Conservation (phyloP, 768 basidiomycete genomes). For the Albatrellus ellisii region DNA sequence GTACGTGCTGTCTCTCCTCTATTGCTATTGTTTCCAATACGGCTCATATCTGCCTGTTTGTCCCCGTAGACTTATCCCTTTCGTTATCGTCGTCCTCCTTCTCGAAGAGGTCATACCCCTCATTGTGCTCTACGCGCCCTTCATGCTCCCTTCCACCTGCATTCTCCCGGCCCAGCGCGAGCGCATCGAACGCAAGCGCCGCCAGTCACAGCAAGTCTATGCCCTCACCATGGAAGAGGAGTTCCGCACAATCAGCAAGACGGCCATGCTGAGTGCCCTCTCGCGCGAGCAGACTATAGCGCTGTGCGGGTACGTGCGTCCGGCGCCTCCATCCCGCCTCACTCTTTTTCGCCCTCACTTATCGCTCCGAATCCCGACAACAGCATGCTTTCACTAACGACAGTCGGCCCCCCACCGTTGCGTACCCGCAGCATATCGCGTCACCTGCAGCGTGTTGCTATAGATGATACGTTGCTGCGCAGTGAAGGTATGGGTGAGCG, state of each 20-base stretch:
- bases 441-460: conserved; percentile 27
- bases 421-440: conserved; percentile 23
- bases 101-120: conserved; percentile 77
- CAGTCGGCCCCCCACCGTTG: conserved; percentile 25
- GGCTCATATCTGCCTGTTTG: conserved; percentile 1
- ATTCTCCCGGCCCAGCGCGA: conserved; percentile 69
- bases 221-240: conserved; percentile 12
- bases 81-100: conserved; percentile 57
- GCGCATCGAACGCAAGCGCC: conserved; percentile 42
- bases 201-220: conserved; percentile 26
- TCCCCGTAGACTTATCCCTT: conserved; percentile 56
- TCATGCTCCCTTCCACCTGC: conserved; percentile 78
- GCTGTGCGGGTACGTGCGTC: conserved; percentile 42
- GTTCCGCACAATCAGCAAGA: conserved; percentile 18
- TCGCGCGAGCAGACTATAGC: conserved; percentile 22
- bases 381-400: conserved; percentile 26
- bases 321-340: too few relatives aligned
- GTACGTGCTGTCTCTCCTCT: conserved; percentile 24
- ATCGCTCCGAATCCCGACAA: background rate
- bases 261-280: conserved; percentile 22
- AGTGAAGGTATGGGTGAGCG: conserved; percentile 30
- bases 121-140: conserved; percentile 75
- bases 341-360: background rate
- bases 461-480: conserved; percentile 52
- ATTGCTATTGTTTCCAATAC: conserved; percentile 6